These are phyloP conservation scores for Apiotrichum sp. DNA, from an alignment of 1,284 basidiomycete species.

Conservation along the genomic window DNA sequence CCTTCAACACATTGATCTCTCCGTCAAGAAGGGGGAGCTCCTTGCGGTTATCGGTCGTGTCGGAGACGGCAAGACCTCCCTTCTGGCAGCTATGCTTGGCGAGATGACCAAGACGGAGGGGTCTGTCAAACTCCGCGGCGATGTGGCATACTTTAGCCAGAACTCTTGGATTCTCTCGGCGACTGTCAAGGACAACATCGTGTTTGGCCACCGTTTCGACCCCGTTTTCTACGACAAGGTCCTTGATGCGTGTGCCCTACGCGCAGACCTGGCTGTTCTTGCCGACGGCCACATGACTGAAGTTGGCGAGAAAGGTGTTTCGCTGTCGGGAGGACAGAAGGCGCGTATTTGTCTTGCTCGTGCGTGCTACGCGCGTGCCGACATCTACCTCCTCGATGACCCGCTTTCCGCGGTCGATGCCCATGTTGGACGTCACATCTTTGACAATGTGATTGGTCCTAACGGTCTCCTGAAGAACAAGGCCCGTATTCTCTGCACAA, in stretches of 20 bases:
- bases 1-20: slow-evolving; percentile 69
- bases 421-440: slow-evolving; percentile 61
- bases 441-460: slow-evolving; percentile 85
- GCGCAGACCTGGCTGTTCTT: slow-evolving; percentile 70
- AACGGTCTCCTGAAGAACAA: slow-evolving; percentile 76
- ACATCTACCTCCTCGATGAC: slow-evolving; percentile 55
- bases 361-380: slow-evolving; percentile 56
- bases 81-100: slow-evolving; percentile 54
- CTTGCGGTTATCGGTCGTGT: slow-evolving; percentile 82
- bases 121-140: slow-evolving; percentile 62
- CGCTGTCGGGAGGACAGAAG: slow-evolving; percentile 57
- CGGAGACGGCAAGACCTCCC: slow-evolving; percentile 76
- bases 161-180: slow-evolving; percentile 84
- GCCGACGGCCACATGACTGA: slow-evolving; percentile 66
- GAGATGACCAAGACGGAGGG: slow-evolving; percentile 80
- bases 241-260: slow-evolving; percentile 69
- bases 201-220: slow-evolving; percentile 84
- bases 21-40: slow-evolving; percentile 76
- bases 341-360: slow-evolving; percentile 57
- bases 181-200: slow-evolving; percentile 77
- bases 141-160: slow-evolving; percentile 82
- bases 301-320: slow-evolving; percentile 59
- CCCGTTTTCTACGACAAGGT: slow-evolving; percentile 50
- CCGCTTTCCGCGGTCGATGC: slow-evolving; percentile 58
- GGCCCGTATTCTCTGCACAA: slow-evolving; percentile 77